Base-by-base conservation (phyloP, 176 grass and related monocot species). In the Musa troglodytarum region DNA sequence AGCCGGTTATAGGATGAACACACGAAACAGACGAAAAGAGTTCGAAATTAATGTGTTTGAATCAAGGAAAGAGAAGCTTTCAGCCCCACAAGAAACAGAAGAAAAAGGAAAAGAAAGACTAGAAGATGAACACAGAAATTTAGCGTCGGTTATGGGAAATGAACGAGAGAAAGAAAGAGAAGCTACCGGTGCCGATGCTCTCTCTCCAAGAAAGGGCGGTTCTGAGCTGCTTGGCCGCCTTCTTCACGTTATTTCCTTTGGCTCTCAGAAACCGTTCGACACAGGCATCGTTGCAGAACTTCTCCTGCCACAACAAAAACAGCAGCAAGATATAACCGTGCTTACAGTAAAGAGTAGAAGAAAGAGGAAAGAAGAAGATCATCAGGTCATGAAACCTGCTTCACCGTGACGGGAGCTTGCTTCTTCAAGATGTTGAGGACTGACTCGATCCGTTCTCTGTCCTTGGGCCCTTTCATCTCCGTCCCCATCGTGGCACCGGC, bases 271-370 rank as follows among this genome's bases (percentile, higher is more conserved):
- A 87, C 63, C 96, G 85, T 69, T 79, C 76, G 19, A 99, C 91
- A 76, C 96, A 92, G 12, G 80, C 86, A 79, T 99, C 91, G 78
- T 95, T 95, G 82, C 96, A 99, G 82, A 84, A 99, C 83, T 86
- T 81, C 81, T 85, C 96, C 96, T 99, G 90, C 78, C 13, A 22
- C 54, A 51, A 13, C 65, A n/a, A 15, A 11, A 22, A 63, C 16
- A 49, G 23, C 23, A 59, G 16, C 2, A 21, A 76, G 3, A 43
- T 43, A 43, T 43, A 43, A 43, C 34, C 4, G 16, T n/a, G 12
- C 11, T 6, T 15, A 21, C 76, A 17, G 54, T 28, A 53, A 70
- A 23, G 12, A 13, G 7, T 50, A 52, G 14, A n/a, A 24, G 51
- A 69, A 34, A 3, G 28, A 72, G 22, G 21, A 43, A 53, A 66